These are phyloP conservation scores for Phyllosticta citriasiana DNA, from an alignment of 2,329 filamentous ascomycete genomes.

Conservation along the genomic window DNA sequence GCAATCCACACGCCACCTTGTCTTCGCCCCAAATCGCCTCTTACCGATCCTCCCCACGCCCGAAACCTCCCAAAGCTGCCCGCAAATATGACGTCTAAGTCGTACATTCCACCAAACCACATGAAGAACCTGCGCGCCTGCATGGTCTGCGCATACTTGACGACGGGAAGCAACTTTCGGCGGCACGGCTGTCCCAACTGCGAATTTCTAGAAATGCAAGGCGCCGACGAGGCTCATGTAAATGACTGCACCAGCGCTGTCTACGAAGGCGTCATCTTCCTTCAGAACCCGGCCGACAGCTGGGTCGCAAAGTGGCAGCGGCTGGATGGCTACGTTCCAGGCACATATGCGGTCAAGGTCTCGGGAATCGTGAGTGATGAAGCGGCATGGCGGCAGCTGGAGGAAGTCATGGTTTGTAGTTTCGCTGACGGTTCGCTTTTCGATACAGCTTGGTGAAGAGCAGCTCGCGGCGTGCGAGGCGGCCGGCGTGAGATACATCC, in stretches of 20 bases:
- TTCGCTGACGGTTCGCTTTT: neutral
- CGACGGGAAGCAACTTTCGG: constrained; percentile 72
- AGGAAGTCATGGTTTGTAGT: neutral
- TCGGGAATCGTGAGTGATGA: constrained; percentile 55
- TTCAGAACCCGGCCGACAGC: constrained; percentile 70
- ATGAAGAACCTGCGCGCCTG: constrained; percentile 86
- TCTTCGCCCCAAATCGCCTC: neutral
- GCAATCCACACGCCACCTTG: neutral
- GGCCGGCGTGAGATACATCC: constrained; percentile 51
- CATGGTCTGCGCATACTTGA: constrained; percentile 96
- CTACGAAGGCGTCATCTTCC: constrained; percentile 82
- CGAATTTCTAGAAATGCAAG: constrained; percentile 79
- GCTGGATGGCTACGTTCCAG: constrained; percentile 75
- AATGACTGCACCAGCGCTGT: constrained; percentile 92
- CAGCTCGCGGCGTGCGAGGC: constrained; percentile 46
- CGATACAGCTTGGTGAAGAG: constrained; percentile 44
- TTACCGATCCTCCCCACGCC: neutral
- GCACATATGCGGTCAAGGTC: constrained; percentile 92
- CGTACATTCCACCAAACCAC: constrained; percentile 55
- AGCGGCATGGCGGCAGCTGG: neutral
- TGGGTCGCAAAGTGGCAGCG: constrained; percentile 98
- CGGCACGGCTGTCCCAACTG: constrained; percentile 91
- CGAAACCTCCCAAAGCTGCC: neutral
- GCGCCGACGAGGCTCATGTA: constrained; percentile 63
- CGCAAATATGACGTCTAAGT: neutral